Percentiles rank a stretch among this genome's conserved stretches.
Evolutionary conservation across 108 stramenopile genomes (phyloP).

Genomic region (Aurantiochytrium sp.): DNA sequence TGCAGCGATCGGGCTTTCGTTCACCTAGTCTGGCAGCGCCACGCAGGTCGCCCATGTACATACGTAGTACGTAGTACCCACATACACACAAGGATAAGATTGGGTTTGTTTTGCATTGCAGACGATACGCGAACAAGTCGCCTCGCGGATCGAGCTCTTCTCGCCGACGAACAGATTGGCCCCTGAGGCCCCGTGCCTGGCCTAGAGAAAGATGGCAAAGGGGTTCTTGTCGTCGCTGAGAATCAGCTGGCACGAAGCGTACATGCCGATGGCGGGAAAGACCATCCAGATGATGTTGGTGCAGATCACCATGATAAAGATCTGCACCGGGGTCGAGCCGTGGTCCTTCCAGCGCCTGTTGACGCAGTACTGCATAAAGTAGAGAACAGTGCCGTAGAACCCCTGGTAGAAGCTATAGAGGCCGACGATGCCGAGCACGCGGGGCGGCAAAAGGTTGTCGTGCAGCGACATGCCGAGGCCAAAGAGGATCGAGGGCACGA

Average conservation of each 20-base stretch:
- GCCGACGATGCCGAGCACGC: constrained; percentile 27
- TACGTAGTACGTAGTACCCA: no score
- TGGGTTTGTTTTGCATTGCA: no score
- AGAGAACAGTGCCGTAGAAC: constrained; percentile 37
- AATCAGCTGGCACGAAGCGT: not conserved
- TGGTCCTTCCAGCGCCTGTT: not conserved
- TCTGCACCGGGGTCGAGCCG: not conserved
- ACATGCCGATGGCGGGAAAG: constrained; percentile 26
- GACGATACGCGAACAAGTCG: no score
- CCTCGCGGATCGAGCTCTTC: no score
- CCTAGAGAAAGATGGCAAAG: no score
- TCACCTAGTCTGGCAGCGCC: no score
- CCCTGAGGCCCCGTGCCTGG: no score
- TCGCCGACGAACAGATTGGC: no score
- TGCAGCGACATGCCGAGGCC: constrained; percentile 8
- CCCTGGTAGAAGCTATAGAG: constrained; percentile 26
- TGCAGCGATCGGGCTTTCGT: no score
- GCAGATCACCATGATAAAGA: constrained; percentile 15
- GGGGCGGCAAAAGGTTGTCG: constrained; percentile 10
- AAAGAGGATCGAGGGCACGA: constrained; percentile 41
- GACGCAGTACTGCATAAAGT: constrained; percentile 9
- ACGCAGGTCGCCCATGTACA: no score
- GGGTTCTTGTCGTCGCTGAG: not conserved
- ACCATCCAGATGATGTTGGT: constrained; percentile 37
- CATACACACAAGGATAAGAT: no score